Conservation (phyloP, 371 early-diverging fungal genomes). For the Circinella minor region DNA sequence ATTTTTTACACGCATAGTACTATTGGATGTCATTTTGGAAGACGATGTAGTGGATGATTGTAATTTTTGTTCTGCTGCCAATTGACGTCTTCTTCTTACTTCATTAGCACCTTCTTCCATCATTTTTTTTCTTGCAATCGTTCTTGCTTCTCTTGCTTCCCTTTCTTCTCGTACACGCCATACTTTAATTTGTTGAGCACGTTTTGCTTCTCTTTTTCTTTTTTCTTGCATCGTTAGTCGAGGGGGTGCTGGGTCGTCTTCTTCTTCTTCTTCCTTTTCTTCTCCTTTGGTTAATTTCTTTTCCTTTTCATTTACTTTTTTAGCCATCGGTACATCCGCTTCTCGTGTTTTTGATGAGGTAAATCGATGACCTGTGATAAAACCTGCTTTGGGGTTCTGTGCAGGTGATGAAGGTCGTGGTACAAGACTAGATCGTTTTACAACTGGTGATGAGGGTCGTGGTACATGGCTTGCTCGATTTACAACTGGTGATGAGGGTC, state of each 20-base stretch:
- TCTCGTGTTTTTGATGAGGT: slow-evolving; percentile 11
- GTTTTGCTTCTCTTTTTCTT: slow-evolving; percentile 36
- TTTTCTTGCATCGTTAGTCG: slow-evolving; percentile 42
- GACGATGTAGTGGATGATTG: slow-evolving; percentile 6
- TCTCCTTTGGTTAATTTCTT: not conserved
- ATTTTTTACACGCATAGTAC: no score
- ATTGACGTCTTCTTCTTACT: not conserved
- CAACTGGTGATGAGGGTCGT: not conserved
- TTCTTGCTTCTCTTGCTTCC: slow-evolving; percentile 43
- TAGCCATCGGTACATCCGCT: slow-evolving; percentile 17
- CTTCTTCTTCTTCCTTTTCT: slow-evolving; percentile 19
- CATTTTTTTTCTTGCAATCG: slow-evolving; percentile 26
- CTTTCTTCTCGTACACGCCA: slow-evolving; percentile 53
- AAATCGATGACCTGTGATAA: not conserved
- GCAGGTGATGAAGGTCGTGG: not conserved
- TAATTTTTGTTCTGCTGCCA: not conserved
- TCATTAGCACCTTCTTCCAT: slow-evolving; percentile 18
- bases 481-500: not conserved
- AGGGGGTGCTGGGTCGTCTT: slow-evolving; percentile 32
- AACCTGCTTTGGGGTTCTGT: not conserved
- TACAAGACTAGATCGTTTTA: not conserved
- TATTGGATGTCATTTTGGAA: not conserved
- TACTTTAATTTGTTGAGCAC: slow-evolving; percentile 46
- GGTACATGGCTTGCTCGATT: not conserved
- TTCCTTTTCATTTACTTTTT: not conserved